phyloP scores from a whole-genome alignment of 2,329 filamentous ascomycete species.

The Nectriaceae sp. region DNA sequence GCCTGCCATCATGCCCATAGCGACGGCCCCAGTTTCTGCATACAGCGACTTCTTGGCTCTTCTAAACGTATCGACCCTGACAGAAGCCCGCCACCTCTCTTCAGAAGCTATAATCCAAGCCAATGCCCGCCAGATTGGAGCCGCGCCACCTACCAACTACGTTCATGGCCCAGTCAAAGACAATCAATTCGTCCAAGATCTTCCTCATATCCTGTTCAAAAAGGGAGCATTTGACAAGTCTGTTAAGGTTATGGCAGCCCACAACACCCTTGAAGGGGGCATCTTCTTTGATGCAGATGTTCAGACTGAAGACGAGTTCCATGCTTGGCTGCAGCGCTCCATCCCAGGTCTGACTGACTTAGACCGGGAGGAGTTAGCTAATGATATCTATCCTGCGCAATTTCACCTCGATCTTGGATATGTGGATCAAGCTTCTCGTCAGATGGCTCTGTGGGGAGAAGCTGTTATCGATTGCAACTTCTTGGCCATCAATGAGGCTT shows the following conservation, averaged over 20 bases:
- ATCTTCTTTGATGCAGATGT: constrained; percentile 14
- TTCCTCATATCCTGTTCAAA: not conserved
- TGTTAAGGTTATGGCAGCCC: constrained; percentile 8
- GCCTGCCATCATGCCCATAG: constrained; percentile 3
- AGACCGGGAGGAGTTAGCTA: constrained; percentile 1
- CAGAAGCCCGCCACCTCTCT: constrained; percentile 4
- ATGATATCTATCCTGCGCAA: constrained; percentile 9
- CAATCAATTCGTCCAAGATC: not conserved
- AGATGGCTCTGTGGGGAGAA: constrained; percentile 11
- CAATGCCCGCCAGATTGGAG: constrained; percentile 9
- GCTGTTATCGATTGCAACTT: constrained; percentile 12
- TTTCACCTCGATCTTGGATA: constrained; percentile 13
- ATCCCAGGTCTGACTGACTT: constrained; percentile 6
- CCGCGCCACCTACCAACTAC: constrained; percentile 6
- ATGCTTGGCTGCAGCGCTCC: constrained; percentile 2
- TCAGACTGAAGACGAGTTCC: constrained; percentile 10
- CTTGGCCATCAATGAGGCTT: constrained; percentile 5
- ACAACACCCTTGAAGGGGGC: constrained; percentile 10
- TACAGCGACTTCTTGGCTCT: constrained; percentile 9
- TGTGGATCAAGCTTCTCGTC: constrained; percentile 6
- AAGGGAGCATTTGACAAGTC: constrained; percentile 10
- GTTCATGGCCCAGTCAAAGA: constrained; percentile 8
- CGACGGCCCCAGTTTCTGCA: not conserved
- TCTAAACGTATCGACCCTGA: constrained; percentile 7
- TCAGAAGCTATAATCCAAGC: constrained; percentile 9